Evolutionary conservation across 2,329 filamentous ascomycete genomes (phyloP), one percentile per base, ranked within the genome.

Genomic region (Harringtonia aguacate): DNA sequence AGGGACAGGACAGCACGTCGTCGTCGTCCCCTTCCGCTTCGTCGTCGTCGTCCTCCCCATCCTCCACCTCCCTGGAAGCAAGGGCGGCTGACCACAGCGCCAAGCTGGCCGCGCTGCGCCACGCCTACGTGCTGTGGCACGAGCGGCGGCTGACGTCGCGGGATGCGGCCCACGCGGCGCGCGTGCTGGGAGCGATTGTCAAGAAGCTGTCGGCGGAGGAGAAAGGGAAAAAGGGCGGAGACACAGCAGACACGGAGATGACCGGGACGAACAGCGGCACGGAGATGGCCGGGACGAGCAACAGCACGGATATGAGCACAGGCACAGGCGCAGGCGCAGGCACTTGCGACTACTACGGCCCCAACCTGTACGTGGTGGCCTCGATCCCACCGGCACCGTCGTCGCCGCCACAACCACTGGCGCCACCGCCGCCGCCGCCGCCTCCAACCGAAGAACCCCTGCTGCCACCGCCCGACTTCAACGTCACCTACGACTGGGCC

Each of bases 91-190:
- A 48, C 28, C 43, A 46, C 12, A 15, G 13, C 12, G 42, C 67
- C 39, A 62, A 74, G 28, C 55, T 64, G 12, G 51, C 56, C 8
- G 53, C 66, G 47, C 61, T 75, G 21, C 60, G 59, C 46, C 55
- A 58, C 14, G 72, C 70, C 14, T 57, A 70, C 44, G 44, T 44
- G 2, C 64, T 72, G 39, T 74, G 72, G 70, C 50, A 54, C 24
- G 56, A 63, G 9, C 61, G 72, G 24, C 57, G 65, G 3, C 45
- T 52, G n/a, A 54, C 56, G 3, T 55, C 61, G n/a, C 51, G 57
- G 1, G 70, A 70, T 43, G 61, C 69, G 30, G 63, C 56, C 24
- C 73, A 71, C 53, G 69, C 70, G 24, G 64, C 63, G 10, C 61
- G 64, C 29, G 64, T 69, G 3, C 53, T 74, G 39, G 62, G 63